Conservation (phyloP, 2,329 filamentous ascomycete species). For the Fusarium anthophilum region DNA sequence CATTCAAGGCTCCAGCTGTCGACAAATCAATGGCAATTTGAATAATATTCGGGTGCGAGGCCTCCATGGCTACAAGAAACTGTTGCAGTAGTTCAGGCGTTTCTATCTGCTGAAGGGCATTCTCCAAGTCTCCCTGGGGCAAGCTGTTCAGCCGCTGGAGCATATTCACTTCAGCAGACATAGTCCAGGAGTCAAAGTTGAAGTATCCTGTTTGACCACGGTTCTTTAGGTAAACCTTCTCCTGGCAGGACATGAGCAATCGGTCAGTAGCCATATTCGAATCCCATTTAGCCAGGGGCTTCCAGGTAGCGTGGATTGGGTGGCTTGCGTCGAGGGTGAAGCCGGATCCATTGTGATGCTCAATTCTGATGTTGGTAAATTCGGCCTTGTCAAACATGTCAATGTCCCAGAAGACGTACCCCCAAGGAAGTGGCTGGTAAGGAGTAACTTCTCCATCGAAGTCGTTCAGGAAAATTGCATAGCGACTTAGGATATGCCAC, state of each 20-base stretch:
- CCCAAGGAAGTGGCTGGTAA: not conserved
- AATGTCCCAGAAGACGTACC: conserved; percentile 21
- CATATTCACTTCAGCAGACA: not conserved
- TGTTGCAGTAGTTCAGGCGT: not conserved
- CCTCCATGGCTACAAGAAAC: not conserved
- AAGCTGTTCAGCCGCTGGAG: not conserved
- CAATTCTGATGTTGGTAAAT: not conserved
- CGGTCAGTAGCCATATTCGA: not conserved
- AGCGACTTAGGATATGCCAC: not conserved
- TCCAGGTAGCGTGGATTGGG: not conserved
- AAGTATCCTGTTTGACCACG: conserved; percentile 2
- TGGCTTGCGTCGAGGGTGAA: not conserved
- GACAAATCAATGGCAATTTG: not conserved
- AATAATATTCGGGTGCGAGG: not conserved
- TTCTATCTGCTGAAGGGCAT: not conserved
- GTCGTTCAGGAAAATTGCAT: not conserved
- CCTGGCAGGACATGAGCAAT: not conserved
- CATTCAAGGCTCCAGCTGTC: not conserved
- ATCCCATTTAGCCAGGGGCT: not conserved
- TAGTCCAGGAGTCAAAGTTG: not conserved
- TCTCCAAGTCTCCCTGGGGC: not conserved
- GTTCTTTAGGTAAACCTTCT: not conserved
- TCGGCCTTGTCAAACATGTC: not conserved
- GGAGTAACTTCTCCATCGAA: too few species aligned
- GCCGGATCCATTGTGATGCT: not conserved